Base-by-base conservation (phyloP, 768 basidiomycete species). In the Fomitopsis pulvina region DNA sequence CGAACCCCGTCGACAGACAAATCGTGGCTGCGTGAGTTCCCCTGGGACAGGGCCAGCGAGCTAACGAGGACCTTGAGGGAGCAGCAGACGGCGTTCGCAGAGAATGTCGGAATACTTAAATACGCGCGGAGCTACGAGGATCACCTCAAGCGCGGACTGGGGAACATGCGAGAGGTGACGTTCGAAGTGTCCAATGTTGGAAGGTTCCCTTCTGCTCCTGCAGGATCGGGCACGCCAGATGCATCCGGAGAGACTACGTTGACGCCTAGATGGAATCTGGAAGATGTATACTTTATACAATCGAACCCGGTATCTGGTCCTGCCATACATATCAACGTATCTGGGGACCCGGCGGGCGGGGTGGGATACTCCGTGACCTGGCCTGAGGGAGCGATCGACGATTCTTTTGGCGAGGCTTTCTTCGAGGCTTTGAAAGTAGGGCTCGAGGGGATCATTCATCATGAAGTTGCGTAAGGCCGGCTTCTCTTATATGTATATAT, bases 131-230 rank as follows among this genome's bases (percentile, higher is more conserved):
- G 63, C 38, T 66, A 65, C 47, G 59, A 57, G 24, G 54, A 49
- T 3, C 72, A 51, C 51, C 59, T 66, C 44, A 47, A 39, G 8
- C 61, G 63, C 1, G 59, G 59, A 52, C 47, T 69, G 16, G 69
- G 67, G 14, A 61, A 57, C 53, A 70, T 71, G 55, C 60, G 72
- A 22, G 52, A 49, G 4, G 55, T 16, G 16, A 64, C 63, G 27
- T 46, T 74, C 16, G 66, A 67, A 52, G 45, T 73, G 10, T 73
- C 72, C n/a, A 74, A 74, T 54, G 45, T 69, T 12, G 71, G 72
- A 12, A 56, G 52, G 3, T 66, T 70, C 46, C 53, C 51, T 24
- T 3, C 20, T n/a, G n/a, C 16, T 0, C 41, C 11, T 20, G 42
- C 25, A n/a, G 10, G 9, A 20, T 20, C 44, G 4, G 32, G 14